phyloP scores from a whole-genome alignment of 495 filamentous ascomycete species.

The Amorphotheca resinae region DNA sequence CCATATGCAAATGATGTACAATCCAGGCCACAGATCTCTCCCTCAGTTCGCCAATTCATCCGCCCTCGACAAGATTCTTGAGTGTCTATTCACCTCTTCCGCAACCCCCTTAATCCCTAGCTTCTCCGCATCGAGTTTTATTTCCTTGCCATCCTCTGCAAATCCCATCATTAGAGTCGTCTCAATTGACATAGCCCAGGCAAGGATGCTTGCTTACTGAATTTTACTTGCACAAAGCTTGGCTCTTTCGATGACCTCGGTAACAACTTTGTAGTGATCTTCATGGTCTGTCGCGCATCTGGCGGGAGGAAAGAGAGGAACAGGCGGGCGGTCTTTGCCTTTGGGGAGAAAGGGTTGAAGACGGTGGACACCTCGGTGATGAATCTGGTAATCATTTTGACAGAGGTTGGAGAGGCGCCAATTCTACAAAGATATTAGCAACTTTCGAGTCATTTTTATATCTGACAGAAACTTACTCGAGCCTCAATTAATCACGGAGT shows the following conservation, averaged over 20 bases:
- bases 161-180: constrained; percentile 1
- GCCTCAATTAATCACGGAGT: too few species aligned
- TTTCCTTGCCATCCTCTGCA: constrained; percentile 74
- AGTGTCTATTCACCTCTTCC: constrained; percentile 85
- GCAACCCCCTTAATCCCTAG: constrained; percentile 76
- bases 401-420: constrained; percentile 1
- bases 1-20: constrained; percentile 13
- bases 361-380: constrained; percentile 69
- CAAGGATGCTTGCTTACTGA: constrained; percentile 44
- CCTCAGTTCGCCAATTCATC: constrained; percentile 49
- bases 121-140: constrained; percentile 55
- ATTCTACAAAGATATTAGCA: background rate
- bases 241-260: constrained; percentile 48
- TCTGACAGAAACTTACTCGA: constrained; percentile 2
- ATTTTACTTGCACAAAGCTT: constrained; percentile 60
- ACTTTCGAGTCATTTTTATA: background rate
- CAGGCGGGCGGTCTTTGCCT: constrained; percentile 65
- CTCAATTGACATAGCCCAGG: background rate
- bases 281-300: constrained; percentile 57
- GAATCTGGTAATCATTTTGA: constrained; percentile 74
- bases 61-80: constrained; percentile 63
- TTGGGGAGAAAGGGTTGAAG: constrained; percentile 84
- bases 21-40: background rate
- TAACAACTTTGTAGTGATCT: constrained; percentile 68
- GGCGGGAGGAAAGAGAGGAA: constrained; percentile 83